Conservation (phyloP, 2,329 filamentous ascomycete species). For the Fusarium staphyleae region DNA sequence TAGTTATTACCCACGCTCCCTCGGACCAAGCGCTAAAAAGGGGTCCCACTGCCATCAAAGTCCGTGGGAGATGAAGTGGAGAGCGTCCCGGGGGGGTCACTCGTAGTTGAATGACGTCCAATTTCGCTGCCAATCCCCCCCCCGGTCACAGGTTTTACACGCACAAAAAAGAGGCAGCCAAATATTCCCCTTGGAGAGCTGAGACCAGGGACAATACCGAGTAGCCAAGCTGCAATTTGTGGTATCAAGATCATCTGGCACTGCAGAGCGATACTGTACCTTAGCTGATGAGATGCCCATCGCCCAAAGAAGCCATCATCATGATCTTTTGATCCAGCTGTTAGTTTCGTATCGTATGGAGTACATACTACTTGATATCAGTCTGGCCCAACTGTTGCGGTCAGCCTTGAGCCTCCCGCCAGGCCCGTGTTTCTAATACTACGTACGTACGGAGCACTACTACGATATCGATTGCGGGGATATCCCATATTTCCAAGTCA, state of each 20-base stretch:
- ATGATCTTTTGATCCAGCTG: too few species aligned
- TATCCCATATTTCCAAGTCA: conserved; percentile 14
- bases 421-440: too few species aligned
- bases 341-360: too few species aligned
- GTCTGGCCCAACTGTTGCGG: conserved; percentile 20
- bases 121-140: too few species aligned
- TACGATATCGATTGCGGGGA: conserved; percentile 24
- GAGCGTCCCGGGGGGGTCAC: conserved; percentile 28
- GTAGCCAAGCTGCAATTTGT: conserved; percentile 32
- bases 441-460: too few species aligned
- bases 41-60: conserved; percentile 9
- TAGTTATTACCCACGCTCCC: conserved; percentile 25
- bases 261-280: conserved; percentile 32
- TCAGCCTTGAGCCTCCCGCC: conserved; percentile 6
- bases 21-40: conserved; percentile 11
- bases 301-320: conserved; percentile 33
- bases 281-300: conserved; percentile 26
- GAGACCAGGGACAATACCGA: conserved; percentile 33
- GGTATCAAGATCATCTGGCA: conserved; percentile 28
- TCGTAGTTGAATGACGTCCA: conserved; percentile 40
- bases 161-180: conserved; percentile 3
- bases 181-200: conserved; percentile 24
- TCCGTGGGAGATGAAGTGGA: conserved; percentile 27
- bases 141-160: conserved; percentile 6
- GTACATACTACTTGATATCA: conserved; percentile 6